These are phyloP conservation scores for Boletales sp. DNA, from an alignment of 768 basidiomycete species.

Conservation along the genomic window DNA sequence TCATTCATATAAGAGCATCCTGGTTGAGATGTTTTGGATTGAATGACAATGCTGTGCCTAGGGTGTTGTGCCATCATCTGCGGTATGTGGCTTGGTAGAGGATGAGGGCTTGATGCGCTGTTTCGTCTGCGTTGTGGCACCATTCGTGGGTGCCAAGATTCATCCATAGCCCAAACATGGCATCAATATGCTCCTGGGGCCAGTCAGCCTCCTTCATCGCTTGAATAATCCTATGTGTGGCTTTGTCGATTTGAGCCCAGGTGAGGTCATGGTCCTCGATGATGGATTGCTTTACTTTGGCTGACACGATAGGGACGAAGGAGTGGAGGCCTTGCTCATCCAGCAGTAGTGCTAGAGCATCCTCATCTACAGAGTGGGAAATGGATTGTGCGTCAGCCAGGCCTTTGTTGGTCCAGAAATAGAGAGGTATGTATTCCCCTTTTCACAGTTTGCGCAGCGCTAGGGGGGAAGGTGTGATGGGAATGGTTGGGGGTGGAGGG, in stretches of 20 bases:
- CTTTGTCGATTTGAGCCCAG: background rate
- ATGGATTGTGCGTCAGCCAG: background rate
- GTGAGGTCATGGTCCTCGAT: background rate
- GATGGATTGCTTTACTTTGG: background rate
- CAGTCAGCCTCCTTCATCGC: background rate
- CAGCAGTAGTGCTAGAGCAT: background rate
- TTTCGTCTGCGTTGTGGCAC: background rate
- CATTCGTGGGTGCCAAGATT: background rate
- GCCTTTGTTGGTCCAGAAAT: slow-evolving; percentile 5
- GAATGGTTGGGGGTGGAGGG: background rate
- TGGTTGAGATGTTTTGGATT: background rate
- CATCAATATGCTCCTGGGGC: background rate
- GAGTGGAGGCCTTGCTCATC: background rate
- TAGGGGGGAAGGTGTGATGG: background rate
- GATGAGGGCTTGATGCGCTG: background rate
- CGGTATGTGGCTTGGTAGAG: background rate
- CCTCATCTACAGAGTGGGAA: background rate
- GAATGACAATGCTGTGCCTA: background rate
- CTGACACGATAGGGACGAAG: background rate
- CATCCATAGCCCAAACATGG: background rate
- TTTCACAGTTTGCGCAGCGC: too few species aligned
- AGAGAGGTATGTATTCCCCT: background rate
- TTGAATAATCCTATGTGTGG: background rate
- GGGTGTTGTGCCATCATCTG: background rate
- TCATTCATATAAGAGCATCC: background rate